Evolutionary conservation across 2,329 filamentous ascomycete species (phyloP).

Genomic region (Sporothrix globosa): DNA sequence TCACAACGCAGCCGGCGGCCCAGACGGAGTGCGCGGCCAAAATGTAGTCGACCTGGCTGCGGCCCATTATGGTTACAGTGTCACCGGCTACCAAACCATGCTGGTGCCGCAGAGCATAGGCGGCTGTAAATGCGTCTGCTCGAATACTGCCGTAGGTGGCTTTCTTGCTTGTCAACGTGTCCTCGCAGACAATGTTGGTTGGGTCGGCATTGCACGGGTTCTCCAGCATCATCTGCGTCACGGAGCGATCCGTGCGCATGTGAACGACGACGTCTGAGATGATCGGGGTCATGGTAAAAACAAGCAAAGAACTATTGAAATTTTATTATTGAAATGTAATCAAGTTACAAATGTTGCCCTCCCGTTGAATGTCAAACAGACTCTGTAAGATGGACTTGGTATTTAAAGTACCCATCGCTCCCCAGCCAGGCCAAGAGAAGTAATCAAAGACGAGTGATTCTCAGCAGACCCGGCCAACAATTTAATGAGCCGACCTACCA

Average conservation of each 20-base stretch:
- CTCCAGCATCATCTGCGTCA: slow-evolving; percentile 20
- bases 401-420: background rate
- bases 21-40: slow-evolving; percentile 1
- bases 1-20: slow-evolving; percentile 8
- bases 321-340: too few species aligned
- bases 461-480: background rate
- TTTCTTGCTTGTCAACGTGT: slow-evolving; percentile 1
- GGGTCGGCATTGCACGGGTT: background rate
- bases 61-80: background rate
- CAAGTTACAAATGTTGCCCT: too few species aligned
- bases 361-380: too few species aligned
- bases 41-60: slow-evolving; percentile 14
- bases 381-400: background rate
- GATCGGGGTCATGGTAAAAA: background rate
- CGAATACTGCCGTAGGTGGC: slow-evolving; percentile 1
- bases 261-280: background rate
- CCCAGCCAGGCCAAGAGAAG: too few species aligned
- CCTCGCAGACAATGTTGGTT: background rate
- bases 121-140: background rate
- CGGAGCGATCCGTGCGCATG: slow-evolving; percentile 9
- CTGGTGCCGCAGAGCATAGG: background rate
- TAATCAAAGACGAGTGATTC: too few species aligned
- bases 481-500: background rate
- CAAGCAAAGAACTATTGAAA: too few species aligned
- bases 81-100: background rate